phyloP scores from a whole-genome alignment of 306 rosid genomes.

The Vigna nakashimae region DNA sequence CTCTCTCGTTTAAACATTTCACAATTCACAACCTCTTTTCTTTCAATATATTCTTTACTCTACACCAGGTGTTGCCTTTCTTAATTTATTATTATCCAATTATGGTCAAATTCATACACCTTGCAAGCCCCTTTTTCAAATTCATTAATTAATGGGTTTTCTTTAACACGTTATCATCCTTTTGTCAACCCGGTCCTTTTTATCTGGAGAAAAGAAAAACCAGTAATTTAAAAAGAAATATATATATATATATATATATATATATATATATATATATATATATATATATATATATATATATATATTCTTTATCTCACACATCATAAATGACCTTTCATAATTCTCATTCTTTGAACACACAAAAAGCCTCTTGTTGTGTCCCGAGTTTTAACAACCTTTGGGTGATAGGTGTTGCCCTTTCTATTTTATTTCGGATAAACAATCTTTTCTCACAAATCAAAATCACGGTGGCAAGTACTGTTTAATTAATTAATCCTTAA shows the following conservation, averaged over 20 bases:
- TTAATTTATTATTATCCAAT: slow-evolving; percentile 34
- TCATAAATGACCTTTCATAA: slow-evolving; percentile 23
- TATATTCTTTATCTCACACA: not conserved
- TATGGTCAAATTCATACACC: slow-evolving; percentile 49
- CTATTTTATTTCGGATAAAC: slow-evolving; percentile 41
- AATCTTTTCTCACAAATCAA: slow-evolving; percentile 38
- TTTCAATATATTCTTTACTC: not conserved
- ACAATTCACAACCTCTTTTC: slow-evolving; percentile 37
- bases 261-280: too few relatives aligned
- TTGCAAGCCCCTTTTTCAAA: not conserved
- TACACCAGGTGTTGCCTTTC: slow-evolving; percentile 1
- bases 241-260: too few relatives aligned
- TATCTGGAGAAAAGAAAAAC: not conserved
- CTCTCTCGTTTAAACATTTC: slow-evolving; percentile 9
- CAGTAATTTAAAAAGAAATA: too few relatives aligned
- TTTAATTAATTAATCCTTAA: not conserved
- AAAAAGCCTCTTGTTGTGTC: slow-evolving; percentile 13
- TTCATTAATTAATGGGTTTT: not conserved
- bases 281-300: too few relatives aligned
- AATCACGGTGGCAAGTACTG: slow-evolving; percentile 31
- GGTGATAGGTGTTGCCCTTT: slow-evolving; percentile 28
- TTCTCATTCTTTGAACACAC: slow-evolving; percentile 24
- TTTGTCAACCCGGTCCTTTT: slow-evolving; percentile 30
- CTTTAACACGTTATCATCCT: slow-evolving; percentile 18
- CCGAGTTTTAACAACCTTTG: not conserved